Evolutionary conservation across 1,284 basidiomycete species (phyloP), one percentile per base, ranked within the genome.

Genomic region (Ceratobasidium papillatum): DNA sequence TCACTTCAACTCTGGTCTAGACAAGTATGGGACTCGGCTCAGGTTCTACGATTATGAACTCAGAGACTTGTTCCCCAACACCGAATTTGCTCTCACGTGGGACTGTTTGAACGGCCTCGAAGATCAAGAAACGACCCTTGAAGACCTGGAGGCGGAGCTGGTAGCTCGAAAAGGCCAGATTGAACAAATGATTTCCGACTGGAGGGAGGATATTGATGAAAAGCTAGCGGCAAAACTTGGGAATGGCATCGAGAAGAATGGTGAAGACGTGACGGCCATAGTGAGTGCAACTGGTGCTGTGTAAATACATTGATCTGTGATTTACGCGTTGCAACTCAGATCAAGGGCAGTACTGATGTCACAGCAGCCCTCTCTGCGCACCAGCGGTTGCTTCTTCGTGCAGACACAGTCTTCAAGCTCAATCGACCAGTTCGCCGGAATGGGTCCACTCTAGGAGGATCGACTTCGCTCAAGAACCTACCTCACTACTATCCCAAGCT

Each of bases 321-420:
- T 30, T n/a, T n/a, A n/a, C n/a, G n/a, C n/a, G 19, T 12, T n/a
- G 19, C 32, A 12, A 1, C 19, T 54, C 27, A 71, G 68, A 54
- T 71, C 9, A 45, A 51, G 9, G 68, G 43, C 22, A 61, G 30
- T 11, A 49, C 38, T 0, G 68, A 71, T 14, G 0, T 25, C 9
- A 43, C 43, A 1, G 12, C 25, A n/a, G 12, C 45, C 25, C 56
- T 71, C 3, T 59, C 68, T 0, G 14, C 2, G 11, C 30, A 71
- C 30, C 17, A 30, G 0, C 43, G 68, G 12, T 22, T 59, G 3
- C 41, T 71, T 14, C 56, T 71, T 22, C 68, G 68, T 36, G 68
- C 68, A 1, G 68, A 71, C 30, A 71, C 68, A 1, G 41, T 71
- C 30, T 71, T 71, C 41, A 47, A 34, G 30, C 34, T 51, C n/a